Evolutionary conservation across 495 filamentous ascomycete genomes (phyloP).

Genomic region (Neurospora sp.): DNA sequence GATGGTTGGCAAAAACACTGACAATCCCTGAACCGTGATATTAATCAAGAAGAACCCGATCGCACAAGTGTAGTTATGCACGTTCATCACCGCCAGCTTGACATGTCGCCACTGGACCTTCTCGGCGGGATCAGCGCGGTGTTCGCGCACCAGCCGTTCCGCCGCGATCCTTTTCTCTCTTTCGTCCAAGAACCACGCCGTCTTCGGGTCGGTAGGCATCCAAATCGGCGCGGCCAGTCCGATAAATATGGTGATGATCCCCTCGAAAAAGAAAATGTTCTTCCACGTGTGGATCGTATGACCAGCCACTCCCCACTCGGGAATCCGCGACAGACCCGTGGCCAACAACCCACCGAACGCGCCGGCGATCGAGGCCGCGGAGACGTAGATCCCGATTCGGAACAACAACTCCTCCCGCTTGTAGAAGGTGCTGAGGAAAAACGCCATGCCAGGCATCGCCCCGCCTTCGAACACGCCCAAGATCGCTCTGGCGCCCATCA

Average conservation of each 20-base stretch:
- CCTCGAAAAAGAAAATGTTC: constrained; percentile 60
- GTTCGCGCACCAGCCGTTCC: constrained; percentile 30
- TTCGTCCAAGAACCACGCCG: constrained; percentile 39
- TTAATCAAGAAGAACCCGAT: constrained; percentile 42
- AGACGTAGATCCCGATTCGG: constrained; percentile 48
- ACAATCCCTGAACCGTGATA: constrained; percentile 41
- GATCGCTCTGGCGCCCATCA: constrained; percentile 32
- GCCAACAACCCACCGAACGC: constrained; percentile 37
- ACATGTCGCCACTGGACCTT: constrained; percentile 29
- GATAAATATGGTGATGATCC: constrained; percentile 42
- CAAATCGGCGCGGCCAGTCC: constrained; percentile 39
- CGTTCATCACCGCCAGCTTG: constrained; percentile 28
- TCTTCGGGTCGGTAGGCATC: constrained; percentile 44
- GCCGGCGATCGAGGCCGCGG: constrained; percentile 44
- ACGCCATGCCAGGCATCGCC: constrained; percentile 45
- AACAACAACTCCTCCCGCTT: constrained; percentile 45
- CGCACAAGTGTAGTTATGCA: constrained; percentile 39
- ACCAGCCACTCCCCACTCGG: constrained; percentile 34
- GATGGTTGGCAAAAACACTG: constrained; percentile 43
- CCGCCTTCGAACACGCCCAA: constrained; percentile 44
- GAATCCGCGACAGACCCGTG: constrained; percentile 37
- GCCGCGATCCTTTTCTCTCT: constrained; percentile 39
- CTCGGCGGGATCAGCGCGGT: constrained; percentile 23
- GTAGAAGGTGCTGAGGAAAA: constrained; percentile 48
- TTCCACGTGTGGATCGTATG: constrained; percentile 46